Base-by-base conservation (phyloP, 441 rosid species). In the Pelargonium cotyledonis region DNA sequence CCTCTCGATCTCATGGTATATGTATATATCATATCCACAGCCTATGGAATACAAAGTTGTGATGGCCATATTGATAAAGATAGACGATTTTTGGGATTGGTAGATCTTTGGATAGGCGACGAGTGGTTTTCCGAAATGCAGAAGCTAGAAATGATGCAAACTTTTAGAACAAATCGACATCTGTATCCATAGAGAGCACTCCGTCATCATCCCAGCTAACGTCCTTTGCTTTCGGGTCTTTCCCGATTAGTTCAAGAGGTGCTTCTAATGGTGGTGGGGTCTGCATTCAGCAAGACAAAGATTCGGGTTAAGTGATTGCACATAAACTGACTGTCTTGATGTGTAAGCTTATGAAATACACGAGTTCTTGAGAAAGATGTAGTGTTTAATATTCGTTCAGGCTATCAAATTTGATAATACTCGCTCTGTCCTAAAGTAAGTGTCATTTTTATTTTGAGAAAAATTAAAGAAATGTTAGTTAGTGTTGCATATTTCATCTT, bases 131-230 rank as follows among this genome's bases (percentile, higher is more conserved):
- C 31, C 21, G 5, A 19, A 58, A 18, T 58, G 29, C 29, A 58
- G 29, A 19, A 58, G 63, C 63, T 53, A 53, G 60, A 53, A 5
- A 53, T 53, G 18, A n/a, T 3, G 38, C 9, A 6, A 66, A 71
- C 81, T 72, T 79, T 89, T 49, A 95, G 79, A 95, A 92, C 65
- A 89, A 31, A 63, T 85, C 91, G 79, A 61, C 40, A 23, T 61
- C 65, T 5, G 89, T 66, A 71, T 89, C 96, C 69, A 76, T 72
- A 41, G 96, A 74, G 46, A 87, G 96, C 70, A 88, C 95, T n/a
- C 94, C 99, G 73, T 89, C 96, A 67, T 88, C 97, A 81, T 94
- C 96, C 99, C 97, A 91, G 2, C 65, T 66, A 11, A 80, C 79
- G 64, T 86, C 91, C 80, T 83, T 85, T 72, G 85, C 84, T 38